Base-by-base conservation (phyloP, 176 grass and related monocot species). In the Zizania latifolia region DNA sequence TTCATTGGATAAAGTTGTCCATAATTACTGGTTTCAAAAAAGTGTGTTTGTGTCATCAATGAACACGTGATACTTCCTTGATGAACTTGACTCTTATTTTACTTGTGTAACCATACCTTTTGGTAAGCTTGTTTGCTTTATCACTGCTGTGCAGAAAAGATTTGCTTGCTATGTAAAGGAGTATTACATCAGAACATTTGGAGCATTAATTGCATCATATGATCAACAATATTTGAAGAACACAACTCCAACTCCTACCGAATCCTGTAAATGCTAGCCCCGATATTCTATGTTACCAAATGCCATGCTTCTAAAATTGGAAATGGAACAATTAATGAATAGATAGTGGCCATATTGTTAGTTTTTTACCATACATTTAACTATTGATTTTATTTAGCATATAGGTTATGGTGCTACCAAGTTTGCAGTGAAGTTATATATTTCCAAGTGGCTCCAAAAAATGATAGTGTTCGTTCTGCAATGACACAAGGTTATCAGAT, bases 371-470 rank as follows among this genome's bases (percentile, higher is more conserved):
- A 30, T 77, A 38, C 43, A 30, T 83, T 64, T 78, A 70, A 72
- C 66, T 63, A 23, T 88, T 72, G 45, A 44, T 72, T 72, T 38
- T 82, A 15, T 53, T 14, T 87, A 98, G 94, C 72, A 76, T 74
- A 56, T 67, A 73, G 94, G 58, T 78, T 98, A 35, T 98, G 94
- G 94, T 98, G 94, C 91, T 98, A 87, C 79, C 94, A 98, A 89
- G 94, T 98, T 83, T 98, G 94, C 76, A 94, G 88, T 64, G 94
- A 98, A 55, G 94, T 98, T 84, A 76, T 89, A 34, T 98, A 86
- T 82, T 98, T 98, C 75, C 94, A 98, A 87, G 91, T 92, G 70
- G 94, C 94, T 65, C 94, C 91, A 35, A 63, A 89, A 68, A 92
- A 92, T 77, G 94, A 88, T 78, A 89, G 88, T 43, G 38, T 94